Conservation (phyloP, 106 monocot species). For the Hemerocallis citrina region DNA sequence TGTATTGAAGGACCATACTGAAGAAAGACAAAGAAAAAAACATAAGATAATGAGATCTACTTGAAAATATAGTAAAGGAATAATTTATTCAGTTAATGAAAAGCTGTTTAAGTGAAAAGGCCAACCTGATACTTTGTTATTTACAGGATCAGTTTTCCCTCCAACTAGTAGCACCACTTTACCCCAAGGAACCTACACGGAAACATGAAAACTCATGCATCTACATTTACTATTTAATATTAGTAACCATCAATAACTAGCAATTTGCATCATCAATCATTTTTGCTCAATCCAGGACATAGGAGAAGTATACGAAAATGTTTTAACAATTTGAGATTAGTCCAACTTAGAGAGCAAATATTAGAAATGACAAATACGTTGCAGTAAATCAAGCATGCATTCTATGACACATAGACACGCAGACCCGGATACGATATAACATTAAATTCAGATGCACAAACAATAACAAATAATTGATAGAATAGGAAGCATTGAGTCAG, state of each 20-base stretch:
- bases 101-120: neutral
- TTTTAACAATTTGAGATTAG: neutral
- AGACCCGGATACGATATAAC: no score
- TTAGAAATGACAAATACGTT: neutral
- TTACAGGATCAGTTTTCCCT: conserved; percentile 14
- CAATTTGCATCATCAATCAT: neutral
- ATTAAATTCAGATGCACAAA: no score
- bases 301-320: neutral
- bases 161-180: conserved; percentile 7
- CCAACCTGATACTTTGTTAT: conserved; percentile 11
- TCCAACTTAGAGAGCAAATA: neutral
- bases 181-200: conserved; percentile 5
- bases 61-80: neutral
- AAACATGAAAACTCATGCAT: neutral
- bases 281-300: neutral
- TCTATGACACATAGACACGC: no score
- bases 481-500: no score
- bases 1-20: conserved; percentile 83
- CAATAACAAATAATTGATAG: no score
- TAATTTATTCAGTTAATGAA: neutral
- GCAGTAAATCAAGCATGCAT: neutral
- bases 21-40: conserved; percentile 7
- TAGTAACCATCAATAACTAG: neutral
- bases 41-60: neutral
- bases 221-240: neutral